These are phyloP conservation scores for Sextonia rubra DNA, from an alignment of 164 flowering plant genomes.

Conservation along the genomic window DNA sequence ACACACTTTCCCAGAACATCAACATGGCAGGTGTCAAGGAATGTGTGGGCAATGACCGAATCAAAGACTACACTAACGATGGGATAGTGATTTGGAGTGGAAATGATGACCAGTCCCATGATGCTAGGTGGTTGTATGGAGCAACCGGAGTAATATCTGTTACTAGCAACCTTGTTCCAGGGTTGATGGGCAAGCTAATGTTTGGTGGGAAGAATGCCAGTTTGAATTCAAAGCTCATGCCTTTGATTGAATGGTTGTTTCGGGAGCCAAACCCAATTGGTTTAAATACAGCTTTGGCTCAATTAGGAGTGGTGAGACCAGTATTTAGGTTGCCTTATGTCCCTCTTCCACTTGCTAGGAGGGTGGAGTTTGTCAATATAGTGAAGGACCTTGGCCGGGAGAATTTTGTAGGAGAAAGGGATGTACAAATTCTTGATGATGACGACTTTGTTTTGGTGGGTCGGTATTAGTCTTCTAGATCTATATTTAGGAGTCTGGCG, in stretches of 20 bases:
- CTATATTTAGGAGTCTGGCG: not conserved
- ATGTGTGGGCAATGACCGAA: conserved; percentile 68
- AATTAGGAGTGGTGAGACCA: conserved; percentile 83
- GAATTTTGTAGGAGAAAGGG: conserved; percentile 72
- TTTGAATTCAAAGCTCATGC: conserved; percentile 57
- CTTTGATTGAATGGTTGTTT: conserved; percentile 71
- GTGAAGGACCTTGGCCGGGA: conserved; percentile 77
- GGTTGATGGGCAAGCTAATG: conserved; percentile 62
- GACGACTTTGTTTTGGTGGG: conserved; percentile 64
- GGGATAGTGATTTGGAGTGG: conserved; percentile 81
- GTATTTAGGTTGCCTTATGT: conserved; percentile 85
- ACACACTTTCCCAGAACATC: conserved; percentile 35
- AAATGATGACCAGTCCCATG: conserved; percentile 83
- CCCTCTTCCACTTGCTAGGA: conserved; percentile 60
- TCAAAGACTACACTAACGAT: conserved; percentile 52
- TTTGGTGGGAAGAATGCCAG: conserved; percentile 53
- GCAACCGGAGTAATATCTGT: conserved; percentile 86
- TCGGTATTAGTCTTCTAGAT: conserved; percentile 38
- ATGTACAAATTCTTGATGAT: conserved; percentile 74
- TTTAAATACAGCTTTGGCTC: conserved; percentile 79
- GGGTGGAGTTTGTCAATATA: conserved; percentile 69
- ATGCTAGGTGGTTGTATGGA: conserved; percentile 74
- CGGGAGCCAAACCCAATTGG: conserved; percentile 83
- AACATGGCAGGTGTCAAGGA: conserved; percentile 88
- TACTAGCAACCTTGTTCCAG: conserved; percentile 72